These are phyloP conservation scores for Ilex aquifolium DNA, from an alignment of 257 asterid genomes.

Conservation along the genomic window DNA sequence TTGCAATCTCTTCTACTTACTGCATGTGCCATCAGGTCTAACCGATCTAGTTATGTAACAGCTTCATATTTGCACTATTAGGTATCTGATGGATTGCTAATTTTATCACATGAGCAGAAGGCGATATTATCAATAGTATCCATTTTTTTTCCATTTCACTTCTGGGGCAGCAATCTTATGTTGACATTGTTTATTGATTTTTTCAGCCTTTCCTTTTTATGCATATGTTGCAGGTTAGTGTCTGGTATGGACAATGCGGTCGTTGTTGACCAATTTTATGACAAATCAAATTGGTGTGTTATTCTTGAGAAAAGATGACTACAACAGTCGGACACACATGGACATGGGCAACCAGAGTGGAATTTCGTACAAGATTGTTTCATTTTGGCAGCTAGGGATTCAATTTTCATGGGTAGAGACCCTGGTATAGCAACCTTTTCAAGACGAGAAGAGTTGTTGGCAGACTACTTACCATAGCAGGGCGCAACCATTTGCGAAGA, in stretches of 20 bases:
- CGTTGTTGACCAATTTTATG: constrained; percentile 69
- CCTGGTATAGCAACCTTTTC: too few relatives aligned
- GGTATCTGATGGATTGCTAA: background rate
- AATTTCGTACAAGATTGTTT: background rate
- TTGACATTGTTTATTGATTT: too few relatives aligned
- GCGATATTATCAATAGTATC: background rate
- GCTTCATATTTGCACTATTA: background rate
- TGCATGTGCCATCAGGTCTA: too few relatives aligned
- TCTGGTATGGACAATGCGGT: constrained; percentile 59
- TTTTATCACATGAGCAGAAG: background rate
- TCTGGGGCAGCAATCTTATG: background rate
- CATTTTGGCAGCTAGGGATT: too few relatives aligned
- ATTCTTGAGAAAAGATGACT: constrained; percentile 74
- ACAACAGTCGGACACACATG: background rate
- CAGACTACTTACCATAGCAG: too few relatives aligned
- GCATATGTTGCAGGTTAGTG: constrained; percentile 49
- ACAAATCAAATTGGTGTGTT: constrained; percentile 94
- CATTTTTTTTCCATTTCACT: constrained; percentile 3
- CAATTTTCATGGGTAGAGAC: too few relatives aligned
- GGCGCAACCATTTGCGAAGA: too few relatives aligned
- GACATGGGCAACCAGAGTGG: background rate
- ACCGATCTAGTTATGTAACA: too few relatives aligned
- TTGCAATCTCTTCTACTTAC: background rate
- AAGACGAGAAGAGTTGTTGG: too few relatives aligned
- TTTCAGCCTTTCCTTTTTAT: background rate